A percentile compares a stretch with the other conserved stretches of the same genome.
Conservation (phyloP, 352 stramenopile genomes). For the Globisporangium takayamanum region DNA sequence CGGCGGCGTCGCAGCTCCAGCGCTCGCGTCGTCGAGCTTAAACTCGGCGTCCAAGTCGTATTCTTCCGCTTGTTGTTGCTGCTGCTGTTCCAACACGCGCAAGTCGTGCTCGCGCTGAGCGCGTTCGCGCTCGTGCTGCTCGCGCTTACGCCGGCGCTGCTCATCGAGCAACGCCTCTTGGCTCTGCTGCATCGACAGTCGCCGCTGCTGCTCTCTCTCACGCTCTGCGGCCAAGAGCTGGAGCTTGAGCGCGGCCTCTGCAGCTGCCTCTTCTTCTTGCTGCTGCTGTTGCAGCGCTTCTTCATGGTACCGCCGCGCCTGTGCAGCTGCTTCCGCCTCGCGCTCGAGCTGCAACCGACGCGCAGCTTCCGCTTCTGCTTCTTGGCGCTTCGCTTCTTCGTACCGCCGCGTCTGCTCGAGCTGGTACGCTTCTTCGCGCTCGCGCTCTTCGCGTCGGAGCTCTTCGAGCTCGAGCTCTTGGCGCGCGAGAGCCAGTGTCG, state of each 20-base stretch:
- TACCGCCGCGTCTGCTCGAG: conserved; percentile 12
- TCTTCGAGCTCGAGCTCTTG: conserved; percentile 4
- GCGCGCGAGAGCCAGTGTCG: conserved; percentile 10
- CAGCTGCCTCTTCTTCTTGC: conserved; percentile 17
- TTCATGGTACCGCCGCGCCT: conserved; percentile 5
- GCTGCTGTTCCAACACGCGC: conserved; percentile 17
- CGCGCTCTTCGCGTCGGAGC: conserved; percentile 9
- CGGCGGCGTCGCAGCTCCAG: conserved; percentile 18
- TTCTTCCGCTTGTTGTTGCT: conserved; percentile 23
- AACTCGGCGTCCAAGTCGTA: conserved; percentile 25
- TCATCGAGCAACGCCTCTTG: conserved; percentile 48
- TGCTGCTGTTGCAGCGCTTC: conserved; percentile 17
- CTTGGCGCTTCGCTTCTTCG: conserved; percentile 19
- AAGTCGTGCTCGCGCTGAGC: conserved; percentile 37
- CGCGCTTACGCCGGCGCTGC: conserved; percentile 65
- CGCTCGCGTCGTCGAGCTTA: conserved; percentile 5
- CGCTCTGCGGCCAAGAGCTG: conserved; percentile 26
- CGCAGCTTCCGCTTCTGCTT: conserved; percentile 6
- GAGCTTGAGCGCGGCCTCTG: conserved; percentile 14
- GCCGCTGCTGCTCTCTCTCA: conserved; percentile 20
- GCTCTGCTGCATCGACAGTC: not conserved
- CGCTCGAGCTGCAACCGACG: conserved; percentile 5
- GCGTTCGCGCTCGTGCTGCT: conserved; percentile 58
- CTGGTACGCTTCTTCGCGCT: conserved; percentile 13
- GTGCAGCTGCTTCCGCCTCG: not conserved